Evolutionary conservation across 805 yeast species (phyloP), one percentile per base, ranked within the genome.

Genomic region (Metschnikowia picachoensis): DNA sequence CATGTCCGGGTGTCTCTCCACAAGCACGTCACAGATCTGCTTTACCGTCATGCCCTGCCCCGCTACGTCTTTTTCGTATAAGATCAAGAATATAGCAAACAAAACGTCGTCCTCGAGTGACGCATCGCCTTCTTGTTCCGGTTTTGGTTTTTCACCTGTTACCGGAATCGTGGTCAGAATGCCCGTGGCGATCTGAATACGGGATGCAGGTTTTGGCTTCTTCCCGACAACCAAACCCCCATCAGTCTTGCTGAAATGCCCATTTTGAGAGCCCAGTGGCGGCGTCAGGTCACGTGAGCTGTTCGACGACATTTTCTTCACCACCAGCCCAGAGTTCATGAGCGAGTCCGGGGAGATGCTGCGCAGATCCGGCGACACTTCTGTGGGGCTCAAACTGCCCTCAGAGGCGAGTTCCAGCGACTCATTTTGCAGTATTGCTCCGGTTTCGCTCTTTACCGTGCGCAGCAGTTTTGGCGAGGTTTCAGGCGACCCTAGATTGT

Each of bases 11-110:
- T 87, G 92, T 56, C 79, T 76, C 46, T 81, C 87, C 41, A 82
- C 70, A 39, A 87, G 70, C 47, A 83, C 77, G 62, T 87, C 95
- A 66, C 95, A 87, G 48, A 87, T 78, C 61, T 87, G 95, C 60
- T 87, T 87, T 30, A 87, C 95, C n/a, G 95, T 87, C 90, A 87
- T 85, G 53, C 95, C 95, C 49, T 76, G 73, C 41, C 86, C 83
- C 43, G 76, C 77, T 1, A 83, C 67, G 60, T 87, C 95, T 51
- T 76, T 71, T 49, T 84, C 91, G 64, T 70, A 84, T 47, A 87
- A 65, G 41, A 86, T 85, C 47, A 79, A 76, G 59, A 87, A 85
- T 45, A 87, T 87, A 6, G 91, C 90, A 63, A 72, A 80, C 45
- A 87, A 68, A 14, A 87, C 94, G 52, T 82, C 85, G 64, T 83